These are phyloP conservation scores for Neocatenulostroma microsporum DNA, from an alignment of 2,329 filamentous ascomycete genomes.

Conservation along the genomic window DNA sequence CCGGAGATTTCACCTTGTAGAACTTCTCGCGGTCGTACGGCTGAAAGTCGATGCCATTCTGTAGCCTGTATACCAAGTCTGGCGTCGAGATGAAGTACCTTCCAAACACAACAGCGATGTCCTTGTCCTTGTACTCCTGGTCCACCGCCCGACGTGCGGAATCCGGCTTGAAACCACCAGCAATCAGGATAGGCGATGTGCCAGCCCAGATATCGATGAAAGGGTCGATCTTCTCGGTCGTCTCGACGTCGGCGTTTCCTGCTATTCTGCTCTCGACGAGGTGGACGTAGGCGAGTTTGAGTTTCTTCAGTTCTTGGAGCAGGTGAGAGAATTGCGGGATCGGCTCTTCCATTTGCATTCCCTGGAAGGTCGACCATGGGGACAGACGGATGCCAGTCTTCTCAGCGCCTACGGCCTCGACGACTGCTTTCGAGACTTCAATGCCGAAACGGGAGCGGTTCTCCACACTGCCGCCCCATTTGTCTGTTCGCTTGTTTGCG, in stretches of 20 bases:
- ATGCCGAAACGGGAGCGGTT: conserved; percentile 46
- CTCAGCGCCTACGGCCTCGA: conserved; percentile 45
- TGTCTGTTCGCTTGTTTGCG: conserved; percentile 49
- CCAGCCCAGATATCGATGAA: conserved; percentile 40
- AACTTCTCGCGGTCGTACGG: conserved; percentile 39
- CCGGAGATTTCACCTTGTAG: conserved; percentile 31
- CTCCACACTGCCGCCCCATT: conserved; percentile 42
- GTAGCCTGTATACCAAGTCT: conserved; percentile 40
- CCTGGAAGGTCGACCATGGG: conserved; percentile 55
- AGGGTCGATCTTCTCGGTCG: conserved; percentile 36
- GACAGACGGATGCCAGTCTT: conserved; percentile 50
- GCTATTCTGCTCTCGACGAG: conserved; percentile 51
- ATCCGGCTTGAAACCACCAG: conserved; percentile 36
- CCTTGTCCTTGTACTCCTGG: conserved; percentile 31
- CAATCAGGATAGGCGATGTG: conserved; percentile 42
- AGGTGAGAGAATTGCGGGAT: conserved; percentile 56
- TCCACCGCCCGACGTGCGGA: conserved; percentile 30
- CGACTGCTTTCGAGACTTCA: conserved; percentile 47
- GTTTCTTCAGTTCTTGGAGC: conserved; percentile 42
- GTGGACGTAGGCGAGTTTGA: conserved; percentile 55
- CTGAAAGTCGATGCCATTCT: conserved; percentile 36
- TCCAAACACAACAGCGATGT: conserved; percentile 42
- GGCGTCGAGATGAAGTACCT: conserved; percentile 43
- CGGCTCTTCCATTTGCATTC: conserved; percentile 56
- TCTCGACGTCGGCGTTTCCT: conserved; percentile 36